Evolutionary conservation across 2,329 filamentous ascomycete species (phyloP), one percentile per base, ranked within the genome.

Genomic region (Calonectria pauciramosa): DNA sequence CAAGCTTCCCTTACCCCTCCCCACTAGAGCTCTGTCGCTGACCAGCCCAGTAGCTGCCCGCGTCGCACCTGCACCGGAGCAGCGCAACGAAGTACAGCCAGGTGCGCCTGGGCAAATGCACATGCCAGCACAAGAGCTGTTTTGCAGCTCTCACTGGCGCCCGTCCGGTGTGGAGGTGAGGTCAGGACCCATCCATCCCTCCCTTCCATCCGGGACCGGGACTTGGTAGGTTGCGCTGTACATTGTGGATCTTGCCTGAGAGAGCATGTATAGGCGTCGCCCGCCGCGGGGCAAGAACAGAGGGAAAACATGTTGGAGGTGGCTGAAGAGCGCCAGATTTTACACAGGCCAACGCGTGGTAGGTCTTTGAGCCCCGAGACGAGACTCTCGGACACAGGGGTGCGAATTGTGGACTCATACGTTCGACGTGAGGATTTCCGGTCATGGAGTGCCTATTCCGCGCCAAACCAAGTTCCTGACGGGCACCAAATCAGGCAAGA

Each of bases 111-210:
- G 44, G 70, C 36, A 64, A 28, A 59, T 38, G 56, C 71, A 69
- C 71, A 73, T 72, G 54, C 70, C 63, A 71, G 41, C 63, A 7
- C 6, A 51, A 23, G 36, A 47, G 36, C 51, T 68, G 18, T 52
- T 63, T 64, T 64, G 54, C 65, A 66, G 49, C 34, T 56, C 68
- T 49, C 60, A 13, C 68, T 70, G 65, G 64, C 64, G 38, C 69
- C 70, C 59, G 70, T 59, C 47, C 30, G 70, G 65, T 72, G 64
- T 73, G 66, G 71, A 73, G 64, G 70, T 72, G 70, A 72, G 71
- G 47, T 52, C 56, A 65, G 26, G 70, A 60, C 64, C 69, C 51
- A 72, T 64, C 38, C 56, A 41, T 63, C 56, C 56, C 56, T 63
- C 56, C 56, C 67, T 30, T 64, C 60, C 41, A 59, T 70, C 68